Percentiles rank a stretch among this genome's conserved stretches.
Conservation (phyloP, 1,284 basidiomycete genomes). For the Trichosporon faecale region DNA sequence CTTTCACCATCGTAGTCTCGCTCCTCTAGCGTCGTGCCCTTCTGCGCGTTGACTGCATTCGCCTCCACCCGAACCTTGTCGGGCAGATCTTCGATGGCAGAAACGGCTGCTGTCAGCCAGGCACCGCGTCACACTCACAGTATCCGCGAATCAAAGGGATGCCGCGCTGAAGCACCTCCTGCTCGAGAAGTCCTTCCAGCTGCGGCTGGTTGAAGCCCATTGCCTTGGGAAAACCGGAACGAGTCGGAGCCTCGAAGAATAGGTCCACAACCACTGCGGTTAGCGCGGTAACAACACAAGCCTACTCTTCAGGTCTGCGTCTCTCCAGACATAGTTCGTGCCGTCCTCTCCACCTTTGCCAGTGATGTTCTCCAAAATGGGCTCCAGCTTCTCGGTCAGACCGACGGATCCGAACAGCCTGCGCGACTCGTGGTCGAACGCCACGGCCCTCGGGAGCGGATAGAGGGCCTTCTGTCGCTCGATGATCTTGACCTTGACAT, state of each 20-base stretch:
- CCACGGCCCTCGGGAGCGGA: slow-evolving; percentile 28
- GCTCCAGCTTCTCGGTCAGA: slow-evolving; percentile 16
- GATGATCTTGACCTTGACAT: slow-evolving; percentile 25
- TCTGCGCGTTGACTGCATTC: not conserved
- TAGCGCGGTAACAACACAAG: not conserved
- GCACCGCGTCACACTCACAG: not conserved
- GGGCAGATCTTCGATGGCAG: not conserved
- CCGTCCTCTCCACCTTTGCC: slow-evolving; percentile 22
- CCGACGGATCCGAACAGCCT: slow-evolving; percentile 22
- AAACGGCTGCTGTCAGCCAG: not conserved
- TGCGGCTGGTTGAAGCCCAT: slow-evolving; percentile 26
- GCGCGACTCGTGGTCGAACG: slow-evolving; percentile 28
- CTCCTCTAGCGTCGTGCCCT: not conserved
- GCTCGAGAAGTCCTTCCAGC: slow-evolving; percentile 19
- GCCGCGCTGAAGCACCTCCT: slow-evolving; percentile 6
- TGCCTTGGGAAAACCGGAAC: slow-evolving; percentile 24
- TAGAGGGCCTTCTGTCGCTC: slow-evolving; percentile 29
- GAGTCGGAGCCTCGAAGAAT: slow-evolving; percentile 17
- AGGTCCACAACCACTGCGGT: slow-evolving; percentile 19
- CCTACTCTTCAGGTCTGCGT: slow-evolving; percentile 24
- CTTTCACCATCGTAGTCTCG: not conserved
- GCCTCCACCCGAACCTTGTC: not conserved
- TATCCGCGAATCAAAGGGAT: slow-evolving; percentile 17
- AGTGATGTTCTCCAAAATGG: slow-evolving; percentile 17
- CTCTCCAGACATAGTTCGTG: slow-evolving; percentile 27